Conservation (phyloP, 1,139 yeast genomes). For the Debaryomyces robertsiae region DNA sequence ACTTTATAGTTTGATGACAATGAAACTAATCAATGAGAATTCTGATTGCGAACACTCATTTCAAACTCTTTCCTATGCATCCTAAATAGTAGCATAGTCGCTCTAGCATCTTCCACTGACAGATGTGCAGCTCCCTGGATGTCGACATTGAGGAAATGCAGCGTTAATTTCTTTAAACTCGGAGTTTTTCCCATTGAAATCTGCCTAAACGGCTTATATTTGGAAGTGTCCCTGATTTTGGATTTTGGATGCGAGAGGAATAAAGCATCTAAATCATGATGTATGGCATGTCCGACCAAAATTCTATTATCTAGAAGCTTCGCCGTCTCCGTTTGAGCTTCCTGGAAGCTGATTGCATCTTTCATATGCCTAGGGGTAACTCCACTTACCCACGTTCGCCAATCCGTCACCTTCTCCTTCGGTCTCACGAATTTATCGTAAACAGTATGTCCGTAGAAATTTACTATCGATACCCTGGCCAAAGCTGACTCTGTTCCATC, state of each 20-base stretch:
- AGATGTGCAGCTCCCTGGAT: conserved; percentile 82
- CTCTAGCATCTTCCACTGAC: conserved; percentile 88
- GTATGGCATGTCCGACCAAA: conserved; percentile 83
- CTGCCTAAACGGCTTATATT: conserved; percentile 57
- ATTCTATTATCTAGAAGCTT: conserved; percentile 53
- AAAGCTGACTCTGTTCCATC: conserved; percentile 70
- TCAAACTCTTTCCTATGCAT: conserved; percentile 65
- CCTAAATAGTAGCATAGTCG: conserved; percentile 78
- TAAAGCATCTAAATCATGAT: conserved; percentile 73
- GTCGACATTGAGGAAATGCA: conserved; percentile 55
- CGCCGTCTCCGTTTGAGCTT: conserved; percentile 62
- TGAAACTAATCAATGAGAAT: background rate
- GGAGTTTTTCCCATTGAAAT: conserved; percentile 71
- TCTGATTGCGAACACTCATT: conserved; percentile 16
- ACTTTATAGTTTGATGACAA: too few species aligned
- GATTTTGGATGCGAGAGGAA: conserved; percentile 66
- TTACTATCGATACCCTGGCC: conserved; percentile 86
- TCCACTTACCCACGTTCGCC: conserved; percentile 96
- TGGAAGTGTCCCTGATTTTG: conserved; percentile 74
- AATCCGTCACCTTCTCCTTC: conserved; percentile 74
- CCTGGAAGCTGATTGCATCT: conserved; percentile 62
- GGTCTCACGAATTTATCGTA: conserved; percentile 80
- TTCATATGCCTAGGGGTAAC: conserved; percentile 69
- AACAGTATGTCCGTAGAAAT: conserved; percentile 72
- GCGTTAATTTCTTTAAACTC: conserved; percentile 64